Evolutionary conservation across 768 basidiomycete species (phyloP).

Genomic region (Porpolomopsis calyptriformis): DNA sequence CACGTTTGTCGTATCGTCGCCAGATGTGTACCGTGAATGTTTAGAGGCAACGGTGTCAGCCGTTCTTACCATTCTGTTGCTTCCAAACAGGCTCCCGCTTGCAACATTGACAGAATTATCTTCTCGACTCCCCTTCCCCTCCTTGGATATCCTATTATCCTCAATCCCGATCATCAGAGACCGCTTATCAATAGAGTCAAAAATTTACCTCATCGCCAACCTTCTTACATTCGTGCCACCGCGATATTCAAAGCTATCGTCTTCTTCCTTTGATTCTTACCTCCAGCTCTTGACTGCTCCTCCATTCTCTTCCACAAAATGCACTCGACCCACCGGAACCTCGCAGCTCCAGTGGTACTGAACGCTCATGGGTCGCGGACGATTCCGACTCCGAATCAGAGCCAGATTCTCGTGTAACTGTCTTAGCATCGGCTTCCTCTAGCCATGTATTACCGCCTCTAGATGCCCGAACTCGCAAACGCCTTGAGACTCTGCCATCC

Average conservation of each 20-base stretch:
- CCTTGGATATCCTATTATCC: slow-evolving; percentile 22
- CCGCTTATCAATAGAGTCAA: not conserved
- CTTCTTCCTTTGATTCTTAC: slow-evolving; percentile 39
- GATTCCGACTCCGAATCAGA: slow-evolving; percentile 36
- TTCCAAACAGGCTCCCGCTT: slow-evolving; percentile 67
- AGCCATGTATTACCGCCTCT: slow-evolving; percentile 28
- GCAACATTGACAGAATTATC: slow-evolving; percentile 54
- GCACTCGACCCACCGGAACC: slow-evolving; percentile 36
- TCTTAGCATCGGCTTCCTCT: slow-evolving; percentile 20
- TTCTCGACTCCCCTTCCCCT: slow-evolving; percentile 44
- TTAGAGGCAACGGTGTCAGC: slow-evolving; percentile 35
- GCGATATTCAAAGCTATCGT: slow-evolving; percentile 42
- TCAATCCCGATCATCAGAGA: slow-evolving; percentile 13
- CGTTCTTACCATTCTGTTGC: slow-evolving; percentile 63
- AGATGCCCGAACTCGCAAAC: slow-evolving; percentile 51
- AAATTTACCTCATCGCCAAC: slow-evolving; percentile 63
- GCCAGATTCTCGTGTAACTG: slow-evolving; percentile 25
- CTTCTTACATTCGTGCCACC: slow-evolving; percentile 53
- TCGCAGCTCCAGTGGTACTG: slow-evolving; percentile 4
- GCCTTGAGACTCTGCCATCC: slow-evolving; percentile 48
- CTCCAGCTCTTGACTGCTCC: slow-evolving; percentile 37
- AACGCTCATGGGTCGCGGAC: slow-evolving; percentile 12
- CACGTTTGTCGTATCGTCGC: slow-evolving; percentile 16
- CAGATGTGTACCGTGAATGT: slow-evolving; percentile 19
- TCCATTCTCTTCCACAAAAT: slow-evolving; percentile 44